phyloP scores from a whole-genome alignment of 139 green algal genomes.

The Picochlorum sp. region DNA sequence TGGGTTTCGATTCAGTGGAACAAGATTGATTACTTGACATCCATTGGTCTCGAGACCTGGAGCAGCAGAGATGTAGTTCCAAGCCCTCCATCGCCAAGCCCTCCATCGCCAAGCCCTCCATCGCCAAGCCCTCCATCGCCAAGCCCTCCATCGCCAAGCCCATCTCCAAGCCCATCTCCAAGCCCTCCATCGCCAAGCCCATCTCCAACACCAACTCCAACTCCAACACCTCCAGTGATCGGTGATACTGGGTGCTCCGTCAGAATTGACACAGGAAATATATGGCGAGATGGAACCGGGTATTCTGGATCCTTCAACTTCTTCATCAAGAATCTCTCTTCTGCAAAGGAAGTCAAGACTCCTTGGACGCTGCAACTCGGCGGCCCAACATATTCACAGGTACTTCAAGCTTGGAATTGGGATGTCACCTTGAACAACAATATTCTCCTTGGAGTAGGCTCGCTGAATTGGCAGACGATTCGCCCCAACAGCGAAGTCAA shows the following conservation, averaged over 20 bases:
- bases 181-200: neutral
- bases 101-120: too few relatives aligned
- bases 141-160: neutral
- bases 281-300: neutral
- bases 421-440: neutral
- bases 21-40: conserved; percentile 5
- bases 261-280: neutral
- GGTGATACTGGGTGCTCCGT: neutral
- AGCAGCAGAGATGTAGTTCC: neutral
- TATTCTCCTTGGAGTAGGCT: neutral
- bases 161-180: neutral
- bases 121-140: neutral
- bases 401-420: neutral
- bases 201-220: neutral
- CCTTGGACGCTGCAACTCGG: neutral
- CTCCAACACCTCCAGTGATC: neutral
- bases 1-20: neutral
- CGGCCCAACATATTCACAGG: neutral
- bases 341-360: neutral
- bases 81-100: neutral
- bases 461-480: neutral
- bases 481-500: neutral
- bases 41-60: neutral
- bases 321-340: neutral
- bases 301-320: neutral